Evolutionary conservation across 805 yeast species (phyloP).

Genomic region (Saturnispora diversa): DNA sequence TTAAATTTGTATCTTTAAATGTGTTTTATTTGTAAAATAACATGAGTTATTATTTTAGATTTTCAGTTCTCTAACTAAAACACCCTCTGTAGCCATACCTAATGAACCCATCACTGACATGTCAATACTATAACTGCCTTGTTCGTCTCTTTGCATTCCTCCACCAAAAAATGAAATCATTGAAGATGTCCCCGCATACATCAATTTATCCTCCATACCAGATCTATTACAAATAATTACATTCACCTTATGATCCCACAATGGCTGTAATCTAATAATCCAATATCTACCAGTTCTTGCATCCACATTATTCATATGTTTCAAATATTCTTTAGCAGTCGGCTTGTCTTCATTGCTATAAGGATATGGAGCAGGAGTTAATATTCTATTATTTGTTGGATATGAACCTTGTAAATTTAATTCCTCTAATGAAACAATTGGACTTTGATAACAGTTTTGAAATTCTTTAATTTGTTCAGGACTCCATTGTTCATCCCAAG

Average conservation of each 20-base stretch:
- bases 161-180: slow-evolving; percentile 48
- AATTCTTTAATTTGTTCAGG: slow-evolving; percentile 16
- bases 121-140: slow-evolving; percentile 27
- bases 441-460: slow-evolving; percentile 17
- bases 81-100: slow-evolving; percentile 60
- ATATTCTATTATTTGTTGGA: slow-evolving; percentile 6
- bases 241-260: slow-evolving; percentile 20
- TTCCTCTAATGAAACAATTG: slow-evolving; percentile 13
- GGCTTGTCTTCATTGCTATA: background rate
- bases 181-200: slow-evolving; percentile 61
- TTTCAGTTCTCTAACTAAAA: slow-evolving; percentile 47
- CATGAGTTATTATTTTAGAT: background rate
- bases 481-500: slow-evolving; percentile 26
- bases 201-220: slow-evolving; percentile 65
- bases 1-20: background rate
- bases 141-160: slow-evolving; percentile 20
- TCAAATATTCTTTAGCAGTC: slow-evolving; percentile 7
- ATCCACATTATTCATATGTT: slow-evolving; percentile 18
- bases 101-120: slow-evolving; percentile 48
- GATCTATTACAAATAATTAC: slow-evolving; percentile 61
- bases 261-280: slow-evolving; percentile 49
- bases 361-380: slow-evolving; percentile 7
- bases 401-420: slow-evolving; percentile 14
- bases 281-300: slow-evolving; percentile 43
- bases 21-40: background rate